Evolutionary conservation across 306 rosid species (phyloP).

Genomic region (Castanea mollissima): DNA sequence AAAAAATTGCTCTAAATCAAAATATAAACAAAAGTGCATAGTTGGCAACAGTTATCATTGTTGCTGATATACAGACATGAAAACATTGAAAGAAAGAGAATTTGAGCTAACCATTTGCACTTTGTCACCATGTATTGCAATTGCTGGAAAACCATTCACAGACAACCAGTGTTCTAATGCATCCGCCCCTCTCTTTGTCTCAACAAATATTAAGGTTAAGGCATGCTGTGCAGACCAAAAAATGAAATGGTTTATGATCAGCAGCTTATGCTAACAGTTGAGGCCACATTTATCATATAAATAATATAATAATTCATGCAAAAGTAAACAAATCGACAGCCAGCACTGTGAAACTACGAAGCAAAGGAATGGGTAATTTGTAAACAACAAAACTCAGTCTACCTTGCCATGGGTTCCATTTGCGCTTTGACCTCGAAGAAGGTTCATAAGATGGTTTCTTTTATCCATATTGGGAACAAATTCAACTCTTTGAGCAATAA

Average conservation of each 20-base stretch:
- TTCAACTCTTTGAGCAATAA: conserved; percentile 93
- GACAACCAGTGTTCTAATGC: conserved; percentile 85
- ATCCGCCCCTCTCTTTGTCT: conserved; percentile 99
- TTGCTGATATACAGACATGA: not conserved
- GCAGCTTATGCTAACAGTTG: not conserved
- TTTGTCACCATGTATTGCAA: conserved; percentile 93
- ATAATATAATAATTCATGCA: not conserved
- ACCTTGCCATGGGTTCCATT: conserved; percentile 89
- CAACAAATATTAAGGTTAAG: conserved; percentile 91
- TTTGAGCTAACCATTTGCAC: conserved; percentile 68
- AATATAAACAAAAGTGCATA: not conserved
- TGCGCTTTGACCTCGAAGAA: conserved; percentile 87
- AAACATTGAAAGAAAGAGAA: not conserved
- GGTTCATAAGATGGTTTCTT: conserved; percentile 96
- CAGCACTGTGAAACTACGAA: not conserved
- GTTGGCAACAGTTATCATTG: not conserved
- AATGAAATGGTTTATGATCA: not conserved
- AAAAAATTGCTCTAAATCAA: not conserved
- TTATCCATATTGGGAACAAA: conserved; percentile 88
- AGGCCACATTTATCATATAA: not conserved
- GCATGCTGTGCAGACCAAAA: conserved; percentile 54
- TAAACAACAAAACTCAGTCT: not conserved
- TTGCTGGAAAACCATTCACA: conserved; percentile 81
- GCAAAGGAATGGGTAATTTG: not conserved
- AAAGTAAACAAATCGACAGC: not conserved